Conservation (phyloP, 805 yeast species). For the Zygosaccharomyces bailii region DNA sequence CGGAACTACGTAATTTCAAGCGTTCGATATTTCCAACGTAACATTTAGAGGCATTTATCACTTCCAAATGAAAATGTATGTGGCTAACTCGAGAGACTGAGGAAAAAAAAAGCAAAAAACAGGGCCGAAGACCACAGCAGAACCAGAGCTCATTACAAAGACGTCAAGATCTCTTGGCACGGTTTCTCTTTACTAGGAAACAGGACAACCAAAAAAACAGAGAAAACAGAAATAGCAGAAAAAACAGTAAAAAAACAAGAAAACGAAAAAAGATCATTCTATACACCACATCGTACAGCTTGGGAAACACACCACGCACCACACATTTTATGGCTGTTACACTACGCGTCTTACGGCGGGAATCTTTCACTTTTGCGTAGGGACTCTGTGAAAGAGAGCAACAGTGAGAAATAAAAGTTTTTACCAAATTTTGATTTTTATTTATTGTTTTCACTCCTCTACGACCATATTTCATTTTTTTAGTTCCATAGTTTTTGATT, state of each 20-base stretch:
- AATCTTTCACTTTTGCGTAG: background rate
- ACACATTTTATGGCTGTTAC: background rate
- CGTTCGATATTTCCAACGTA: background rate
- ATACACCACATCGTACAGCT: background rate
- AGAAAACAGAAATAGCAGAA: no score
- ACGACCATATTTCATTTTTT: background rate
- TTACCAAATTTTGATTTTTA: background rate
- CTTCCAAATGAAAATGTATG: background rate
- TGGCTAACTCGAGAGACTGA: background rate
- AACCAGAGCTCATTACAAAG: background rate
- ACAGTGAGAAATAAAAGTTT: background rate
- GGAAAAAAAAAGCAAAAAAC: background rate
- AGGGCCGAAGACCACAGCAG: background rate
- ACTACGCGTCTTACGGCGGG: background rate
- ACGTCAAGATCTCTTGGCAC: background rate
- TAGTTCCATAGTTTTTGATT: no score
- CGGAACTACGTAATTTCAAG: background rate
- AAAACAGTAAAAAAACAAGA: no score
- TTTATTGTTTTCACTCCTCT: background rate
- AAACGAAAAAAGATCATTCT: no score
- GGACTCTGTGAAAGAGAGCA: background rate
- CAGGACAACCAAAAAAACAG: background rate
- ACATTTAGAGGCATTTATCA: background rate
- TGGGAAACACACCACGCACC: background rate
- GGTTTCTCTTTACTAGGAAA: background rate